Base-by-base conservation (phyloP, 2,329 filamentous ascomycete genomes). In the Sarocladiaceae sp. region DNA sequence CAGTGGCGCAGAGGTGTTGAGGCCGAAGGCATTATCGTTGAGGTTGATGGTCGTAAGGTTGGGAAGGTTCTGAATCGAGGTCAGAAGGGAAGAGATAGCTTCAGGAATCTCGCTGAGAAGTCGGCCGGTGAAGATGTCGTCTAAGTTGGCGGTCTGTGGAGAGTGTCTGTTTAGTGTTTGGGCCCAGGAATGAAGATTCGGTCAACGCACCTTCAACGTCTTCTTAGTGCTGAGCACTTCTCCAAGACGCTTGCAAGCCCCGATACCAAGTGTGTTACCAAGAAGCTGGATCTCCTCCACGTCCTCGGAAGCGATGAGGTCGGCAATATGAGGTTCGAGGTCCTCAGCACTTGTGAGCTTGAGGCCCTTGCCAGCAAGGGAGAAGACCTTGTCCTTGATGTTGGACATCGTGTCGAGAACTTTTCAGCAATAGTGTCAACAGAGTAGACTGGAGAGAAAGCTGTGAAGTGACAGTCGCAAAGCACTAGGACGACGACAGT, bases 91-190 rank as follows among this genome's bases (percentile, higher is more conserved):
- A 42, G 88, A 88, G 52, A 99, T 83, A 7, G 94, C 93, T 58
- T 87, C 86, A 46, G 94, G 94, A 57, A 99, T 99, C 69, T 99
- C 94, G 69, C 85, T 88, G 57, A 97, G 84, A 42, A 97, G 83
- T 59, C 94, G 90, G 28, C 89, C 90, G 54, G 94, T 99, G 76
- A 97, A 99, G 76, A 99, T 96, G 70, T 99, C 94, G 69, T 92
- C 92, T 53, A 99, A 79, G 73, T 97, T 96, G 65, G 89, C 92
- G 64, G 86, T 76, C 83, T 86, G 62, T 29, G 53, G 29, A 46
- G 44, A 4, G n/a, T 33, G 29, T 50, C 25, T 44, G 25, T 11
- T 18, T 31, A n/a, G 36, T 4, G 22, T 15, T 4, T 11, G 26
- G 10, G 20, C 10, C 17, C 5, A 4, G 18, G 40, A 26, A 25